Evolutionary conservation across 2,329 filamentous ascomycete species (phyloP).

Genomic region (Amauroascus niger): DNA sequence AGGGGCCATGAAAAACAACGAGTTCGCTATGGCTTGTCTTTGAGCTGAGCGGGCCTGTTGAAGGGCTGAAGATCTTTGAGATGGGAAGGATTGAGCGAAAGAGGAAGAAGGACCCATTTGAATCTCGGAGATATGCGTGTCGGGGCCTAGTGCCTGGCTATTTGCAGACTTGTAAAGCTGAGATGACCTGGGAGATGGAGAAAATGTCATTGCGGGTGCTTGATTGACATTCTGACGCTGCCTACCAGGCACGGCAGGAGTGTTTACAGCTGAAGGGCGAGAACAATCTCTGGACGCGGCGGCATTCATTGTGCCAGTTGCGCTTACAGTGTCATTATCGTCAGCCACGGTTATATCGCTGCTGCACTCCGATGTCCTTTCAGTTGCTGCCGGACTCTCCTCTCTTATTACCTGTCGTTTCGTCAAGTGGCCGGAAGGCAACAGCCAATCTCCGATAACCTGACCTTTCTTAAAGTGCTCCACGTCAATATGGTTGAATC

Average conservation of each 20-base stretch:
- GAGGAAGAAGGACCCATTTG: background rate
- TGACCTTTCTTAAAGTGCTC: slow-evolving; percentile 36
- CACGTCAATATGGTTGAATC: slow-evolving; percentile 65
- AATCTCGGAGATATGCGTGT: background rate
- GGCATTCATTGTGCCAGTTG: background rate
- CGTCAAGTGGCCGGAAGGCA: slow-evolving; percentile 21
- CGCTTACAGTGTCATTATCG: background rate
- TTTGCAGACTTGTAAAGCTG: background rate
- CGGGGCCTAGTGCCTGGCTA: background rate
- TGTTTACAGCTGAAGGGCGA: background rate
- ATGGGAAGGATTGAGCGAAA: background rate
- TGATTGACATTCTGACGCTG: background rate
- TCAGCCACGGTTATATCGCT: background rate
- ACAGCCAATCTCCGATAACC: slow-evolving; percentile 28
- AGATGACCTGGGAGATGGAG: background rate
- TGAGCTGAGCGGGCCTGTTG: background rate
- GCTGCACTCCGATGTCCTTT: background rate
- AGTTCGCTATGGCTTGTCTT: background rate
- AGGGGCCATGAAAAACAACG: background rate
- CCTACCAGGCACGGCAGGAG: background rate
- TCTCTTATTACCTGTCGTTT: slow-evolving; percentile 13
- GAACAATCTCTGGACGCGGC: background rate
- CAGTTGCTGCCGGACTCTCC: background rate
- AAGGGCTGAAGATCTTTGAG: background rate
- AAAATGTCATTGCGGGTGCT: background rate